Conservation (phyloP, 106 monocot species). For the Dioscorea zingiberensis region DNA sequence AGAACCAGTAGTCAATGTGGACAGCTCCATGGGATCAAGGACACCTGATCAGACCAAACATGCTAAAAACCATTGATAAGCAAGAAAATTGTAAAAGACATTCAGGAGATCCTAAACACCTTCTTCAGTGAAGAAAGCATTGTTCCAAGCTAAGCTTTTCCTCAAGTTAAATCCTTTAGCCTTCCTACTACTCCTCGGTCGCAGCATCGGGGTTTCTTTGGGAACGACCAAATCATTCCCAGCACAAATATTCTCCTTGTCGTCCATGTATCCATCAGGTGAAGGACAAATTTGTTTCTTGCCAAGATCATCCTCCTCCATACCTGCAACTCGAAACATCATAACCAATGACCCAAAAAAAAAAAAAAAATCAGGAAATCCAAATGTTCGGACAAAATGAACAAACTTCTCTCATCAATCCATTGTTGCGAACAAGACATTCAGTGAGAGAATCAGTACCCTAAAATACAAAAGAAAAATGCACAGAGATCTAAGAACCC, state of each 20-base stretch:
- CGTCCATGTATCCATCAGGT: not conserved
- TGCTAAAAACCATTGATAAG: not conserved
- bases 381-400: no score
- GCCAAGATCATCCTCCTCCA: no score
- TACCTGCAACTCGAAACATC: no score
- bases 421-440: no score
- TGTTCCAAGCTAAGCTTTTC: constrained; percentile 93
- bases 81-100: not conserved
- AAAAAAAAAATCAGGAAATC: no score
- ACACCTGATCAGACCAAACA: constrained; percentile 48
- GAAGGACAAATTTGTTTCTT: no score
- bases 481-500: no score
- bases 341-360: no score
- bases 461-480: no score
- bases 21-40: constrained; percentile 57
- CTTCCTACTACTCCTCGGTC: constrained; percentile 27
- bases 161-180: constrained; percentile 41
- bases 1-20: constrained; percentile 38
- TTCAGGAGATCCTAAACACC: constrained; percentile 23
- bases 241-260: constrained; percentile 16
- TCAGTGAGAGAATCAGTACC: no score
- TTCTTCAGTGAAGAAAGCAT: constrained; percentile 90
- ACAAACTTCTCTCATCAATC: no score
- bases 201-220: not conserved
- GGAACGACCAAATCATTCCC: not conserved